Conservation (phyloP, 768 basidiomycete genomes). For the Tremella mesenterica region DNA sequence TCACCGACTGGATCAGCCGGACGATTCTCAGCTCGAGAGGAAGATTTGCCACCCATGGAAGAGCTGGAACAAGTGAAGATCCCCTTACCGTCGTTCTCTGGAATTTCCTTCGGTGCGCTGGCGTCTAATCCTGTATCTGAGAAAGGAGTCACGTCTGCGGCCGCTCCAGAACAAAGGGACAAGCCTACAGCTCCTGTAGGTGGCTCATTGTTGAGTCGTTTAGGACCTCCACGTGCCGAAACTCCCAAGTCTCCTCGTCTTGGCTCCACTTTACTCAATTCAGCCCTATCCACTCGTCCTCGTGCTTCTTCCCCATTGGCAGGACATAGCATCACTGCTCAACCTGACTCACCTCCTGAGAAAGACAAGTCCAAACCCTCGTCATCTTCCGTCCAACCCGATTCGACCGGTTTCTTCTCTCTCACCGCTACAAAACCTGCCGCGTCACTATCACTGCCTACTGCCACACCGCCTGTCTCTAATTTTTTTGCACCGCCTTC, state of each 20-base stretch:
- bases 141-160: neutral
- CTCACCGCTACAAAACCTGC: neutral
- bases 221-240: neutral
- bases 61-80: constrained; percentile 35
- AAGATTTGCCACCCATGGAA: constrained; percentile 37
- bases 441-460: constrained; percentile 5
- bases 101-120: constrained; percentile 20
- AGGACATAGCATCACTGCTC: constrained; percentile 25
- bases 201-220: neutral
- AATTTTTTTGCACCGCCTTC: constrained; percentile 1
- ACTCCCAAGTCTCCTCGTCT: constrained; percentile 4
- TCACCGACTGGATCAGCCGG: constrained; percentile 21
- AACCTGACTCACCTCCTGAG: constrained; percentile 26
- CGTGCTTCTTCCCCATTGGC: constrained; percentile 39
- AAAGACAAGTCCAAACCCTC: neutral
- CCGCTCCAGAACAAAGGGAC: constrained; percentile 2
- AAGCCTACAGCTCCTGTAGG: neutral
- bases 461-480: neutral
- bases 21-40: constrained; percentile 36
- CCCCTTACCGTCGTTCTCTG: constrained; percentile 27
- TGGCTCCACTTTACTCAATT: constrained; percentile 17
- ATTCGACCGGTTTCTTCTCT: constrained; percentile 11
- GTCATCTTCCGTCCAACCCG: constrained; percentile 1
- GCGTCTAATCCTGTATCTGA: constrained; percentile 2
- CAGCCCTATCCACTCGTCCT: constrained; percentile 17